Percentiles rank a stretch among this genome's conserved stretches.
Conservation (phyloP, 1,284 basidiomycete species). For the Xerocomus minutiporus region DNA sequence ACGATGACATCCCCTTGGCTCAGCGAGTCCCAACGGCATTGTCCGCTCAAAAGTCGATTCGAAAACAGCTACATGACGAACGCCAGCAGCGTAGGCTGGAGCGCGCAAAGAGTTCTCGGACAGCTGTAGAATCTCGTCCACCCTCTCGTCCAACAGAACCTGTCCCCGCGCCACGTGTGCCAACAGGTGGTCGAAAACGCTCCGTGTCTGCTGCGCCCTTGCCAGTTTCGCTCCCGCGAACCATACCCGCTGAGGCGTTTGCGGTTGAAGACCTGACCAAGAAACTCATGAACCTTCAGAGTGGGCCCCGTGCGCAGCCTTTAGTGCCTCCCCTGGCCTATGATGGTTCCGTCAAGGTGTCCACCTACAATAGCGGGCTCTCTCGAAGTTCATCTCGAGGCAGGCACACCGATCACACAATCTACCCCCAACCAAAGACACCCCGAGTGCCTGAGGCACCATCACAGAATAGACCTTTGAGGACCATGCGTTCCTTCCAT, state of each 20-base stretch:
- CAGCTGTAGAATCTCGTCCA: conserved; percentile 6
- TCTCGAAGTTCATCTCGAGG: conserved; percentile 23
- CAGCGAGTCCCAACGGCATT: conserved; percentile 73
- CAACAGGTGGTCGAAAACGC: conserved; percentile 25
- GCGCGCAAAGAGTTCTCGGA: conserved; percentile 34
- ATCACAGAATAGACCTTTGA: conserved; percentile 36
- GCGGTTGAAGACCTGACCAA: conserved; percentile 55
- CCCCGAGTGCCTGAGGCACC: conserved; percentile 23
- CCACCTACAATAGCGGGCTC: conserved; percentile 12
- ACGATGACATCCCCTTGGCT: conserved; percentile 71
- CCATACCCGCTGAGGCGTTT: conserved; percentile 36
- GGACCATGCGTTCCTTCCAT: conserved; percentile 58
- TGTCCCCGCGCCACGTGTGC: background rate
- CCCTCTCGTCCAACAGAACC: conserved; percentile 13
- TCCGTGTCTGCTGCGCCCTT: conserved; percentile 29
- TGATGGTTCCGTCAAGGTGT: conserved; percentile 7
- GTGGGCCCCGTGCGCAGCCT: conserved; percentile 19
- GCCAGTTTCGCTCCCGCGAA: conserved; percentile 8
- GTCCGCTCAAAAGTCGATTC: conserved; percentile 71
- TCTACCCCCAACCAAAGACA: conserved; percentile 19
- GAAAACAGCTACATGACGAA: conserved; percentile 65
- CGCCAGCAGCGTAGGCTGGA: conserved; percentile 54
- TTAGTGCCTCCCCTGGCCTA: conserved; percentile 4
- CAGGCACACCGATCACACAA: conserved; percentile 21
- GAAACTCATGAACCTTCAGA: conserved; percentile 53